Evolutionary conservation across 2,329 filamentous ascomycete genomes (phyloP).

Genomic region (Aspergillus flavus): DNA sequence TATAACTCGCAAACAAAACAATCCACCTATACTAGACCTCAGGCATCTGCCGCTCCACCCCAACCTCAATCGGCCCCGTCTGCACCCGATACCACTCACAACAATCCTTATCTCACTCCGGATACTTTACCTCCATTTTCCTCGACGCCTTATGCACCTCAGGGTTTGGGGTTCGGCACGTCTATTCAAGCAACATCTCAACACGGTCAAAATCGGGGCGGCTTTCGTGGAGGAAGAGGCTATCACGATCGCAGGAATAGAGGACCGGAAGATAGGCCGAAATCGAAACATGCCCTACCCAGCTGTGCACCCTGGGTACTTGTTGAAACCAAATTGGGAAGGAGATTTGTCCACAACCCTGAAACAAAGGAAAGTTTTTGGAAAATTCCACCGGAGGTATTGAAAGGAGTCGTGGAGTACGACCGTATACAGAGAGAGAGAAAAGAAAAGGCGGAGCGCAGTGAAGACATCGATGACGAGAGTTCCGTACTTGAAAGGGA

Average conservation of each 20-base stretch:
- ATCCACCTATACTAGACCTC: constrained; percentile 84
- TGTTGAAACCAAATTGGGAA: constrained; percentile 87
- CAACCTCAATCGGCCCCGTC: constrained; percentile 33
- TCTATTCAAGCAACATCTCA: constrained; percentile 20
- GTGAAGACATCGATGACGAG: constrained; percentile 28
- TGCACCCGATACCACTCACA: constrained; percentile 47
- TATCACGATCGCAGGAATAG: constrained; percentile 63
- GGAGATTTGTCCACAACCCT: constrained; percentile 88
- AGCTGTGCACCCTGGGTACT: constrained; percentile 85
- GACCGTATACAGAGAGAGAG: constrained; percentile 71
- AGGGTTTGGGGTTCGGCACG: constrained; percentile 20
- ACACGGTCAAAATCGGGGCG: constrained; percentile 49
- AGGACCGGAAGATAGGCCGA: constrained; percentile 79
- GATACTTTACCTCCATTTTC: constrained; percentile 40
- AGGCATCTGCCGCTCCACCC: constrained; percentile 31
- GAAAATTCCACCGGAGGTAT: constrained; percentile 87
- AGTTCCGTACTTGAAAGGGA: constrained; percentile 21
- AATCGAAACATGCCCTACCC: constrained; percentile 76
- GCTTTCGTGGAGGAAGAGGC: constrained; percentile 53
- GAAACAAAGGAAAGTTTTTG: constrained; percentile 88
- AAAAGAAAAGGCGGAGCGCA: constrained; percentile 57
- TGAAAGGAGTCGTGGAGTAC: constrained; percentile 72
- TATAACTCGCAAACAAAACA: constrained; percentile 80
- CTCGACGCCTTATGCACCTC: constrained; percentile 38
- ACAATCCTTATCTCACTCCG: constrained; percentile 32